Evolutionary conservation across 495 filamentous ascomycete genomes (phyloP).

Genomic region (Cercophora sp.): DNA sequence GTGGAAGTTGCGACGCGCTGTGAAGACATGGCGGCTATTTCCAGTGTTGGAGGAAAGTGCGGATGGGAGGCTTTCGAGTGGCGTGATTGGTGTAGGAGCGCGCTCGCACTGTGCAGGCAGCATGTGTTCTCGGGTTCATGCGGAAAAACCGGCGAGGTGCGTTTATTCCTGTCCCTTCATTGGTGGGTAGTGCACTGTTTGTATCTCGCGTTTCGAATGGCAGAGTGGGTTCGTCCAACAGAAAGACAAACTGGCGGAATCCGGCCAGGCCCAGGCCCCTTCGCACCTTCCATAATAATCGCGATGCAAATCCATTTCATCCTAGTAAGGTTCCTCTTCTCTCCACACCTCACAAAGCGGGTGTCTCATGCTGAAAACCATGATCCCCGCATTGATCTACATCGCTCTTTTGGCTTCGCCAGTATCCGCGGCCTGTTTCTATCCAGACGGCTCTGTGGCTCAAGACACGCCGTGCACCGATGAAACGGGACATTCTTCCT

Average conservation of each 20-base stretch:
- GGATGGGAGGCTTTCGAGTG: background rate
- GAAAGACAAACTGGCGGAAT: background rate
- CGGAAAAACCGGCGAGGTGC: background rate
- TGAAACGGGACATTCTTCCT: slow-evolving; percentile 14
- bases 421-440: slow-evolving; percentile 18
- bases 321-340: too few relatives aligned
- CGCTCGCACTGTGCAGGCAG: background rate
- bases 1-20: too few relatives aligned
- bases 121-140: background rate
- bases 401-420: background rate
- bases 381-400: background rate
- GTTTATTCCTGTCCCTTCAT: background rate
- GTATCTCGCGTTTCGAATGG: background rate
- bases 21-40: background rate
- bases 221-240: background rate
- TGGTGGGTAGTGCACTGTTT: background rate
- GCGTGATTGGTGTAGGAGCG: background rate
- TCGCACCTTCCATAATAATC: background rate
- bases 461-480: slow-evolving; percentile 17
- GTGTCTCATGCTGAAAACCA: background rate
- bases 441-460: slow-evolving; percentile 16
- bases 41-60: background rate
- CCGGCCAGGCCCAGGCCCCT: too few relatives aligned
- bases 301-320: too few relatives aligned
- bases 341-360: too few relatives aligned